Evolutionary conservation across 495 filamentous ascomycete species (phyloP).

Genomic region (Aspergillus carlsbadensis): DNA sequence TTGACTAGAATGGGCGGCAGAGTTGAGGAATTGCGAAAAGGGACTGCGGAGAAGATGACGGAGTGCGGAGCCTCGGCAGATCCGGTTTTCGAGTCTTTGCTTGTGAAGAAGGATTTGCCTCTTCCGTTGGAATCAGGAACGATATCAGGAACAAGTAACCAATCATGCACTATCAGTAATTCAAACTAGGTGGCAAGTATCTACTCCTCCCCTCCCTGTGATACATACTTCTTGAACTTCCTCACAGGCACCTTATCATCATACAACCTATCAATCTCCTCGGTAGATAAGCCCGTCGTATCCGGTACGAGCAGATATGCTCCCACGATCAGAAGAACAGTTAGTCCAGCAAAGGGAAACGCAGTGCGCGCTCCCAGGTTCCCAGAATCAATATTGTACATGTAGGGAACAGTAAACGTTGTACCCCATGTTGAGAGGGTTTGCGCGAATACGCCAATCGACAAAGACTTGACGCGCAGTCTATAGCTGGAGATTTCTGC

Average conservation of each 20-base stretch:
- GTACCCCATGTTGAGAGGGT: slow-evolving; percentile 3
- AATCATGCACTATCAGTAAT: background rate
- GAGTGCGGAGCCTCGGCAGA: no score
- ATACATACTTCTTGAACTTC: background rate
- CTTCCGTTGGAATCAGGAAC: background rate
- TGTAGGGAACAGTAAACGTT: slow-evolving; percentile 1
- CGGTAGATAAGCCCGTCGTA: background rate
- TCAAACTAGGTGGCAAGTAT: background rate
- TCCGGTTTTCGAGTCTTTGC: no score
- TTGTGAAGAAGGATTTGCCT: no score
- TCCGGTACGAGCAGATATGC: slow-evolving; percentile 1
- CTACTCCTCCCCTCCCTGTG: background rate
- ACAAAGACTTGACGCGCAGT: background rate
- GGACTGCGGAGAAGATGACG: background rate
- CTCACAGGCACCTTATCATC: slow-evolving; percentile 2
- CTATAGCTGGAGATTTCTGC: slow-evolving; percentile 6
- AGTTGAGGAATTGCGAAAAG: background rate
- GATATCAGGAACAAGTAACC: no score
- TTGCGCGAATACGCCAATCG: slow-evolving; percentile 4
- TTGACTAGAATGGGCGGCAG: background rate
- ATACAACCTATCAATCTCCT: slow-evolving; percentile 9
- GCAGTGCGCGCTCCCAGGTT: slow-evolving; percentile 2
- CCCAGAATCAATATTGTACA: slow-evolving; percentile 9
- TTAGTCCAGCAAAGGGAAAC: slow-evolving; percentile 3
- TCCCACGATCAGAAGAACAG: background rate